These are phyloP conservation scores for Trichophyton simii DNA, from an alignment of 2,329 filamentous ascomycete genomes.

Conservation along the genomic window DNA sequence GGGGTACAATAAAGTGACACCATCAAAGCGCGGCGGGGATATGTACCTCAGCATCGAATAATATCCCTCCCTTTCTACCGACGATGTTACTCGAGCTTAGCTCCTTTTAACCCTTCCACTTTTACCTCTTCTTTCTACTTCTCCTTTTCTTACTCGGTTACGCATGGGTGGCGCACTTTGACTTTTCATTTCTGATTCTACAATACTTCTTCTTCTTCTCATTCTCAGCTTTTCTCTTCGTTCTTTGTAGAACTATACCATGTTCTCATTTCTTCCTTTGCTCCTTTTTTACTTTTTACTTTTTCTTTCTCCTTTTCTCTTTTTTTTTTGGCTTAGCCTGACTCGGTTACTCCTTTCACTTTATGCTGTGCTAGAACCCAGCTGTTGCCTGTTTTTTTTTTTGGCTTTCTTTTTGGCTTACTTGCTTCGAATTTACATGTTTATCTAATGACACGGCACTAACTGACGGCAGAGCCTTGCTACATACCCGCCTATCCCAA, in stretches of 20 bases:
- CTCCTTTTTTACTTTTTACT: not conserved
- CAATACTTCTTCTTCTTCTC: too few species aligned
- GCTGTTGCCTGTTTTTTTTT: too few species aligned
- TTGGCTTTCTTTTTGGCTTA: too few species aligned
- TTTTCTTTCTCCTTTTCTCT: not conserved
- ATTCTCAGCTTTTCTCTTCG: not conserved
- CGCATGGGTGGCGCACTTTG: not conserved
- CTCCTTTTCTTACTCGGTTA: not conserved
- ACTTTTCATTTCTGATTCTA: not conserved
- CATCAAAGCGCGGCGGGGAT: not conserved
- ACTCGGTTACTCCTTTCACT: not conserved
- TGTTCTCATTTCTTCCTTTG: not conserved
- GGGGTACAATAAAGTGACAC: not conserved
- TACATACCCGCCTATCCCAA: too few species aligned
- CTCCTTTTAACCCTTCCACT: not conserved
- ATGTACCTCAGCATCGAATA: conserved; percentile 3
- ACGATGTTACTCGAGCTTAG: not conserved
- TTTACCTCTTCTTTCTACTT: not conserved
- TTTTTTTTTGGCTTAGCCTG: not conserved
- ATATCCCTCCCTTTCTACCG: not conserved
- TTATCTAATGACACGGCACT: too few species aligned
- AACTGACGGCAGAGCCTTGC: too few species aligned
- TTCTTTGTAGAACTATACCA: conserved; percentile 1
- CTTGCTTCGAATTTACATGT: too few species aligned
- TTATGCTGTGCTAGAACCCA: not conserved